phyloP scores from a whole-genome alignment of 768 basidiomycete genomes.

The Favolaschia claudopus region DNA sequence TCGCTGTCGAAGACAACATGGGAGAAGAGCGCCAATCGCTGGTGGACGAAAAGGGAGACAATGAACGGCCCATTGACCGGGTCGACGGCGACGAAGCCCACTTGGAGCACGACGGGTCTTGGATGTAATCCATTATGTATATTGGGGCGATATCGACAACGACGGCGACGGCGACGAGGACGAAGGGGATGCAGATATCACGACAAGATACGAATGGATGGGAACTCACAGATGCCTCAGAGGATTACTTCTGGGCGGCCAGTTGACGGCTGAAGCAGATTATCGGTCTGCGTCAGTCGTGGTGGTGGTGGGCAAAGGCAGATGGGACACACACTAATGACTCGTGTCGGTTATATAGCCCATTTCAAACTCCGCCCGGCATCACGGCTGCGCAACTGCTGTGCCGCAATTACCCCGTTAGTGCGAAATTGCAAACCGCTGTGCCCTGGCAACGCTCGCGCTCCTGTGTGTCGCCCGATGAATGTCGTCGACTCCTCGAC shows the following conservation, averaged over 20 bases:
- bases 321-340: background rate
- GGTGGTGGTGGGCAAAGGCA: conserved; percentile 7
- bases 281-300: conserved; percentile 19
- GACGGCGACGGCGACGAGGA: conserved; percentile 4
- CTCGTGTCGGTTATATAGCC: conserved; percentile 15
- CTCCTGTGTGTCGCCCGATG: conserved; percentile 2
- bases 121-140: conserved; percentile 5
- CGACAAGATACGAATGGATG: conserved; percentile 17
- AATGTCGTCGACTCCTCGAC: background rate
- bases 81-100: conserved; percentile 6
- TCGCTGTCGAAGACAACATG: conserved; percentile 23
- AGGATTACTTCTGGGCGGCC: conserved; percentile 12
- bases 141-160: conserved; percentile 10
- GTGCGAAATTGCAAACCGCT: background rate
- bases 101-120: conserved; percentile 10
- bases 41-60: background rate
- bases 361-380: conserved; percentile 7
- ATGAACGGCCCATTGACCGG: background rate
- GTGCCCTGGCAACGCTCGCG: background rate
- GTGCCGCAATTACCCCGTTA: background rate
- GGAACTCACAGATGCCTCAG: conserved; percentile 18
- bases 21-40: conserved; percentile 11
- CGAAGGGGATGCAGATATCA: conserved; percentile 2
- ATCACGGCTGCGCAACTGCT: background rate
- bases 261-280: conserved; percentile 18